Percentiles rank a stretch among this genome's conserved stretches.
Conservation (phyloP, 148 eudicot species). For the Mesembryanthemum crystallinum region DNA sequence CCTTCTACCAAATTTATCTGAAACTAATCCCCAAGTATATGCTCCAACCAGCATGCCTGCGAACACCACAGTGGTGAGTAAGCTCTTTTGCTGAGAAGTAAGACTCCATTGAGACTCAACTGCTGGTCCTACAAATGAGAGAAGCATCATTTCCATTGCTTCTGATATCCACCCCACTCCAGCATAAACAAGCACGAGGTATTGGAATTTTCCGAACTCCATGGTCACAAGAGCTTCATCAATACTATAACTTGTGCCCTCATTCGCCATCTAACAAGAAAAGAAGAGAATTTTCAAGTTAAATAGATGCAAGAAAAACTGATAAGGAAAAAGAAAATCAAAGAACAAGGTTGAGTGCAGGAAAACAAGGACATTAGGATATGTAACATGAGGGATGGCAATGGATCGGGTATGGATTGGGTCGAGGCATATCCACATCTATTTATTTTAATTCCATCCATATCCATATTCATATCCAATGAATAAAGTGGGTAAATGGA, state of each 20-base stretch:
- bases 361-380: too few relatives aligned
- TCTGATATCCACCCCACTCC: slow-evolving; percentile 39
- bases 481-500: too few relatives aligned
- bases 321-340: too few relatives aligned
- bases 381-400: too few relatives aligned
- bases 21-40: slow-evolving; percentile 34
- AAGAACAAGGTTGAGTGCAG: too few relatives aligned
- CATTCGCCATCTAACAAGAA: slow-evolving; percentile 19
- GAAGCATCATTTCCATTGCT: slow-evolving; percentile 39
- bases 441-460: too few relatives aligned
- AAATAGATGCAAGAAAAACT: too few relatives aligned
- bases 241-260: slow-evolving; percentile 25
- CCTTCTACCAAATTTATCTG: slow-evolving; percentile 36
- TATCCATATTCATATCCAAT: too few relatives aligned
- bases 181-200: slow-evolving; percentile 28
- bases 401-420: too few relatives aligned
- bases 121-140: slow-evolving; percentile 36
- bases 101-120: slow-evolving; percentile 28
- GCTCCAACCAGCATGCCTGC: slow-evolving; percentile 38
- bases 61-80: slow-evolving; percentile 32
- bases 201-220: slow-evolving; percentile 32
- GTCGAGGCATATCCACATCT: too few relatives aligned
- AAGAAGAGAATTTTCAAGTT: neutral
- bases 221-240: slow-evolving; percentile 29
- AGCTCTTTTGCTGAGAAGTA: slow-evolving; percentile 28